phyloP scores from a whole-genome alignment of 106 monocot species.

The Dactylorhiza incarnata region DNA sequence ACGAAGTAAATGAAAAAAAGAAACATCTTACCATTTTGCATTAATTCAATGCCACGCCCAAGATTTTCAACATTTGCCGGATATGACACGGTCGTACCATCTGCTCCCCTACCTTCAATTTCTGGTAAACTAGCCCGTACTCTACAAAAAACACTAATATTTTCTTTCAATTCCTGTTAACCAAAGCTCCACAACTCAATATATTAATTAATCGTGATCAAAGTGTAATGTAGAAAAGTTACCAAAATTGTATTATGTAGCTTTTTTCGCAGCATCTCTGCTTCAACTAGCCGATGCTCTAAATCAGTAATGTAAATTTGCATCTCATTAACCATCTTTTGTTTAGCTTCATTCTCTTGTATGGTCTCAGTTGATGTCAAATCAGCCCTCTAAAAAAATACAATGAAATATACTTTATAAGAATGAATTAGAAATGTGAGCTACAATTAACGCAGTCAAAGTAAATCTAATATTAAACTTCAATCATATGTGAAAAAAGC shows the following conservation, averaged over 20 bases:
- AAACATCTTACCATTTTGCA: too few relatives aligned
- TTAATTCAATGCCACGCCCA: too few relatives aligned
- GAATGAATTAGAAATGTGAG: not conserved
- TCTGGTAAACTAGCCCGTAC: constrained; percentile 57
- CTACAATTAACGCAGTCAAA: too few relatives aligned
- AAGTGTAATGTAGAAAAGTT: constrained; percentile 1
- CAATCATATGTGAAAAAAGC: not conserved
- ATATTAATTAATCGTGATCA: not conserved
- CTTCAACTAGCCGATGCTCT: constrained; percentile 60
- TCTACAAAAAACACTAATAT: constrained; percentile 91
- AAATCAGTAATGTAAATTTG: constrained; percentile 45
- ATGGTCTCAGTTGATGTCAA: constrained; percentile 39
- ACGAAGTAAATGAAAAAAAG: too few relatives aligned
- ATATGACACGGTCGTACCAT: constrained; percentile 53
- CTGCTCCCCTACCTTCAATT: constrained; percentile 26
- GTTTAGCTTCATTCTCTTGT: constrained; percentile 43
- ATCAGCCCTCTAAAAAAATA: constrained; percentile 49
- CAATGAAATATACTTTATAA: not conserved
- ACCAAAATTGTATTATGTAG: constrained; percentile 96
- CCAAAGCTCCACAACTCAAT: not conserved
- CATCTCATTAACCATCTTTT: constrained; percentile 33
- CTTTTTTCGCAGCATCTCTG: constrained; percentile 67
- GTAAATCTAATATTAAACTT: not conserved
- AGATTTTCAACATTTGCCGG: constrained; percentile 57
- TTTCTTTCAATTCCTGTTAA: constrained; percentile 87